Conservation (phyloP, 768 basidiomycete species). For the Lepiota brunneoincarnata region DNA sequence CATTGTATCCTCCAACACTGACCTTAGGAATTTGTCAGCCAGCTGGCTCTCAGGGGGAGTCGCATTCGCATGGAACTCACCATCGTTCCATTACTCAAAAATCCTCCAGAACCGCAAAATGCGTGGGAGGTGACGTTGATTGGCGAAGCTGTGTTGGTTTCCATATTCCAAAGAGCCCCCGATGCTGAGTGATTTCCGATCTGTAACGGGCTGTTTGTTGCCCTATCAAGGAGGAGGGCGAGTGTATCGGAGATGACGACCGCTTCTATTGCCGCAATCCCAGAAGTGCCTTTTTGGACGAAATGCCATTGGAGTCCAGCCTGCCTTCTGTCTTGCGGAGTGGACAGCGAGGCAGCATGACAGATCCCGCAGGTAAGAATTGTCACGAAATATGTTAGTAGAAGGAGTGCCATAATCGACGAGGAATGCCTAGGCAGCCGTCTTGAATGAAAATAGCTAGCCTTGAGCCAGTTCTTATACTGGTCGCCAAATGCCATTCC, state of each 20-base stretch:
- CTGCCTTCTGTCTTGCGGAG: neutral
- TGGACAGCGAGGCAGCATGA: neutral
- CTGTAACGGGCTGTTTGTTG: conserved; percentile 35
- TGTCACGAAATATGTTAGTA: too few relatives aligned
- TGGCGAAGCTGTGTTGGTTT: conserved; percentile 34
- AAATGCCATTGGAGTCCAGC: conserved; percentile 22
- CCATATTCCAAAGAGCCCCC: conserved; percentile 41
- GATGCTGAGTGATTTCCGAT: conserved; percentile 42
- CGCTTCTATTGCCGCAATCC: conserved; percentile 25
- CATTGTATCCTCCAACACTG: conserved; percentile 29
- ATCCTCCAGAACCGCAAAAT: conserved; percentile 41
- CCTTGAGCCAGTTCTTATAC: too few relatives aligned
- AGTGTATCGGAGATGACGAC: conserved; percentile 27
- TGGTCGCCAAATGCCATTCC: too few relatives aligned
- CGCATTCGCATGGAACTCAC: conserved; percentile 18
- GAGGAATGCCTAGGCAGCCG: too few relatives aligned
- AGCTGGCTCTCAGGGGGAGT: conserved; percentile 3
- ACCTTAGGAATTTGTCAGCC: conserved; percentile 16
- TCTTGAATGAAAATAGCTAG: too few relatives aligned
- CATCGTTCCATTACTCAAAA: conserved; percentile 40
- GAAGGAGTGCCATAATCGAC: too few relatives aligned
- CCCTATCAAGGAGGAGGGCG: conserved; percentile 26
- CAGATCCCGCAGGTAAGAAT: too few relatives aligned
- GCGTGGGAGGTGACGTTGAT: conserved; percentile 32
- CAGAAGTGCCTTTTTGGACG: conserved; percentile 26